These are phyloP conservation scores for Brassica juncea DNA, from an alignment of 345 rosid species.

Conservation along the genomic window DNA sequence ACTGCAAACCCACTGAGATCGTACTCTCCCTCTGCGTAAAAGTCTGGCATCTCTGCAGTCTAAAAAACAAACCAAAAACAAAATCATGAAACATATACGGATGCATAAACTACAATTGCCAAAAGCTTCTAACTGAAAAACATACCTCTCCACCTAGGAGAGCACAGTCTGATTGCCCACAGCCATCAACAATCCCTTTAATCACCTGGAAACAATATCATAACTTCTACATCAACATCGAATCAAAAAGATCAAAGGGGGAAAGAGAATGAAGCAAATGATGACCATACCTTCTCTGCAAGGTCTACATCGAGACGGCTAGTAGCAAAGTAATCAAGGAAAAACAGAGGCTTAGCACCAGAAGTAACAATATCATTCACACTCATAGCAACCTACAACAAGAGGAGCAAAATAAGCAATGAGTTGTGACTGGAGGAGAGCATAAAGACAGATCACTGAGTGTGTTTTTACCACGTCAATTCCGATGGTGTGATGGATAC, in stretches of 20 bases:
- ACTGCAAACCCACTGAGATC: constrained; percentile 96
- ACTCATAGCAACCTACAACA: constrained; percentile 86
- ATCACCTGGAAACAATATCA: constrained; percentile 50
- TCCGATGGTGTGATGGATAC: constrained; percentile 89
- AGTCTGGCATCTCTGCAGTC: constrained; percentile 98
- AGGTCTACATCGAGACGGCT: constrained; percentile 93
- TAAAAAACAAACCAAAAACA: constrained; percentile 26
- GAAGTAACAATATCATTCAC: constrained; percentile 96
- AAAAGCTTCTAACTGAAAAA: neutral
- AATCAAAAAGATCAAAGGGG: neutral
- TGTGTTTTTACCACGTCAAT: constrained; percentile 71
- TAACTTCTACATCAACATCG: neutral
- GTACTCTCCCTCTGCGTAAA: constrained; percentile 81
- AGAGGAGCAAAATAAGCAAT: neutral
- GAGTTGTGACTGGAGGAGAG: neutral
- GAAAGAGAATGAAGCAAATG: neutral
- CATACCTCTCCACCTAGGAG: constrained; percentile 95
- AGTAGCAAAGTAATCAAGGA: constrained; percentile 94
- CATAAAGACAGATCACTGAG: neutral
- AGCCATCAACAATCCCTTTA: constrained; percentile 92
- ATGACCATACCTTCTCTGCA: constrained; percentile 74
- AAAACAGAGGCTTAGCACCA: constrained; percentile 91
- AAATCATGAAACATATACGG: neutral
- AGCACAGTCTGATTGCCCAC: constrained; percentile 74
- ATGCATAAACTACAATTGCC: neutral